A percentile compares a stretch with the other conserved stretches of the same genome.
Evolutionary conservation across 345 rosid genomes (phyloP).

Genomic region (Melaleuca quinquenervia): DNA sequence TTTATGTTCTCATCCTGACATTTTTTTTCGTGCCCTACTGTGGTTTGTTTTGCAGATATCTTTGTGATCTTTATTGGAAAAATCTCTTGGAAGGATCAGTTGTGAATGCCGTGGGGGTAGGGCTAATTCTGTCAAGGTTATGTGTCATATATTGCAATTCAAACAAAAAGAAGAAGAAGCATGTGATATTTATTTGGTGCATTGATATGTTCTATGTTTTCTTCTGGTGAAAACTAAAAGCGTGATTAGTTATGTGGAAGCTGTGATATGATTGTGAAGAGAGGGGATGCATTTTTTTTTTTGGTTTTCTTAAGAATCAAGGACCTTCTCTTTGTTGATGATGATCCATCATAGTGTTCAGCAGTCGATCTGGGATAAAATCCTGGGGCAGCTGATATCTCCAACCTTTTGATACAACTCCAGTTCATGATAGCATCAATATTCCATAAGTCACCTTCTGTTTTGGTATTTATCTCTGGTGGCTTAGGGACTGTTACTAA

Average conservation of each 20-base stretch:
- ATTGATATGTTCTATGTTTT: not conserved
- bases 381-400: not conserved
- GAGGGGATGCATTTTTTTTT: not conserved
- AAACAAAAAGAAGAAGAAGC: not conserved
- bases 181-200: not conserved
- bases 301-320: not conserved
- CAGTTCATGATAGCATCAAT: not conserved
- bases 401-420: not conserved
- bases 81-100: not conserved
- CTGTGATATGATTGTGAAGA: not conserved
- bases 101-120: accelerated
- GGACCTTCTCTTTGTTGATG: not conserved
- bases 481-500: too few relatives aligned
- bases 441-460: not conserved
- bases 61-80: not conserved
- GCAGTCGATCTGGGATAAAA: not conserved
- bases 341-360: not conserved
- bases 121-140: not conserved
- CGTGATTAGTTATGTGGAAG: not conserved
- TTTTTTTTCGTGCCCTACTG: not conserved
- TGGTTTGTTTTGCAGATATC: not conserved
- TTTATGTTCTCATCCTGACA: not conserved
- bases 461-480: too few relatives aligned
- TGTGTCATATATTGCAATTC: not conserved
- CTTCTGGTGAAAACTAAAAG: not conserved